Percentiles rank a stretch among this genome's conserved stretches.
Conservation (phyloP, 2,329 filamentous ascomycete species). For the Aspergillus pseudoglaucus region DNA sequence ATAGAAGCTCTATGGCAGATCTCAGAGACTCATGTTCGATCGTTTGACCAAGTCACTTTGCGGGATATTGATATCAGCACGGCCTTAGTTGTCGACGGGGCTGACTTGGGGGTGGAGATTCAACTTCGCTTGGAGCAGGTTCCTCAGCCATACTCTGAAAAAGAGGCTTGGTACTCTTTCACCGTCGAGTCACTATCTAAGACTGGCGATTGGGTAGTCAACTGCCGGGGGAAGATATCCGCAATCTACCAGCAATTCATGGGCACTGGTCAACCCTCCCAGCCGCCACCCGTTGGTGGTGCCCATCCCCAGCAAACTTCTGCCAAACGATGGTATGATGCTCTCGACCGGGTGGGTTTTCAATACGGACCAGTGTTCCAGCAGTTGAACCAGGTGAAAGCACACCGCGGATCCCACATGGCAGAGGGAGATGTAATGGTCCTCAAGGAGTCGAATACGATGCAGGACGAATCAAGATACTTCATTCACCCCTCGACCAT, state of each 20-base stretch:
- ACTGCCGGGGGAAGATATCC: not conserved
- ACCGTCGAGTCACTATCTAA: not conserved
- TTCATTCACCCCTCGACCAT: conserved; percentile 8
- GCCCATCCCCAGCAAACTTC: not conserved
- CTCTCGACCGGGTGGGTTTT: conserved; percentile 5
- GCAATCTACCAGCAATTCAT: not conserved
- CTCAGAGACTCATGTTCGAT: not conserved
- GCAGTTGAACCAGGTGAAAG: not conserved
- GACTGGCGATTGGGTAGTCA: not conserved
- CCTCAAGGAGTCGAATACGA: not conserved
- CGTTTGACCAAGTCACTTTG: conserved; percentile 5
- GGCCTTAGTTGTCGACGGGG: conserved; percentile 13
- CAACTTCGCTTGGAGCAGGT: not conserved
- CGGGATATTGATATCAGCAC: conserved; percentile 15
- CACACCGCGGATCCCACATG: not conserved
- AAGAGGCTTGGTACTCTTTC: not conserved
- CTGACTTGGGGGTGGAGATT: conserved; percentile 7
- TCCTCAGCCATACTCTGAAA: not conserved
- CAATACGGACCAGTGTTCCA: conserved; percentile 10
- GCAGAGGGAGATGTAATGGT: not conserved
- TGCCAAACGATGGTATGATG: conserved; percentile 6
- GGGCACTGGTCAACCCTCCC: no score
- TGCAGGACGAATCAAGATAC: conserved; percentile 5
- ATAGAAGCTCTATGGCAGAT: conserved; percentile 18
- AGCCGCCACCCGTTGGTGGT: not conserved